Conservation (phyloP, 331 rosid species). For the Malus hybrid region DNA sequence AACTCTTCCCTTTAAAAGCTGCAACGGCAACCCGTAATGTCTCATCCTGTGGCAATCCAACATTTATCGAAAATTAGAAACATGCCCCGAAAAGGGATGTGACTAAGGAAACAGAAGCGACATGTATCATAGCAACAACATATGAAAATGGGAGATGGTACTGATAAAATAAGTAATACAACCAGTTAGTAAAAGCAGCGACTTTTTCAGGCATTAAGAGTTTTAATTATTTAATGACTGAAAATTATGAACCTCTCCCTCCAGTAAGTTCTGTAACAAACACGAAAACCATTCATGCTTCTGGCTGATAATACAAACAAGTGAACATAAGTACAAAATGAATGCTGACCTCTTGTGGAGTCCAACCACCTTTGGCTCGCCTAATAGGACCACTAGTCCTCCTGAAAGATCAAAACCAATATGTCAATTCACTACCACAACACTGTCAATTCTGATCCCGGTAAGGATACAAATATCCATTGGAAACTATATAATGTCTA, state of each 20-base stretch:
- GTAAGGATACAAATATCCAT: neutral
- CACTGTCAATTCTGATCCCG: neutral
- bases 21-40: slow-evolving; percentile 92
- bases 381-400: slow-evolving; percentile 94
- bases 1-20: slow-evolving; percentile 76
- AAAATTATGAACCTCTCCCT: slow-evolving; percentile 6
- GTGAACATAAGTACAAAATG: neutral
- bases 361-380: slow-evolving; percentile 99
- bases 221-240: neutral
- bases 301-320: slow-evolving; percentile 6
- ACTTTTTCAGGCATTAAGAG: neutral
- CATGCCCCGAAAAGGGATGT: neutral
- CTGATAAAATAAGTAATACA: neutral
- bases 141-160: neutral
- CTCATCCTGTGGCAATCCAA: slow-evolving; percentile 63
- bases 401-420: slow-evolving; percentile 37
- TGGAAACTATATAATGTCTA: neutral
- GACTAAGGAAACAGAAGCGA: neutral
- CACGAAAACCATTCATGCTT: neutral
- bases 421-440: slow-evolving; percentile 3
- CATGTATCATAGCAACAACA: neutral
- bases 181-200: neutral
- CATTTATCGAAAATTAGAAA: slow-evolving; percentile 1
- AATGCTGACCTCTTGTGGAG: slow-evolving; percentile 79
- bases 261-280: slow-evolving; percentile 8